Evolutionary conservation across 2,329 filamentous ascomycete genomes (phyloP), one percentile per base, ranked within the genome.

Genomic region (Colletotrichum costaricense): DNA sequence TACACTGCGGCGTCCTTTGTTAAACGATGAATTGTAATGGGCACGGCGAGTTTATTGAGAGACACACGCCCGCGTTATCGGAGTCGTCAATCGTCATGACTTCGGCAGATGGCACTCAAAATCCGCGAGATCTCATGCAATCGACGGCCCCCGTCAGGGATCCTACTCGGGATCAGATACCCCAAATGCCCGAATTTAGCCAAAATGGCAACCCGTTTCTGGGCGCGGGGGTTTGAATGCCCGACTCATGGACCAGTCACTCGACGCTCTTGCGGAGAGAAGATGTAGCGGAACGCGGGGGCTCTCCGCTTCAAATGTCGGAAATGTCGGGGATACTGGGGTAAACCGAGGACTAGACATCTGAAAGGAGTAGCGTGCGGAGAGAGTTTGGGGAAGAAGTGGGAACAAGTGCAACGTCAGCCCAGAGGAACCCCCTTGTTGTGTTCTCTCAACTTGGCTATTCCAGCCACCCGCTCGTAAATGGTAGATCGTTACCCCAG

Each of bases 381-480:
- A 54, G 70, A 69, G 67, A 73, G 62, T 63, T 62, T 62, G 67
- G 71, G 67, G 67, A 46, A 70, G 26, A 56, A 12, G 28, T 54
- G 33, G 57, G 57, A 42, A 42, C 19, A 42, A 26, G 14, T 65
- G 2, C 66, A 65, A 62, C 70, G 56, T 70, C 55, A 57, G 55
- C 56, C 46, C 28, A 59, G 60, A 38, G 28, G 58, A 9, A 33
- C 22, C 24, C 16, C 55, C 70, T 63, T n/a, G 9, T 3, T 28
- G 24, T 33, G 11, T 7, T 14, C 49, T 22, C 35, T n/a, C 46
- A 38, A n/a, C 35, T 55, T 5, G 46, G 26, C 65, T 19, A 52
- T 14, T 66, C 30, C 67, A 72, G 67, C 71, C 56, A 63, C 62
- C 60, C 67, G 60, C 67, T 42, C 35, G 30, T 22, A 55, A 60